Evolutionary conservation across 2,329 filamentous ascomycete species (phyloP), one percentile per base, ranked within the genome.

Genomic region (Clonostachys solani): DNA sequence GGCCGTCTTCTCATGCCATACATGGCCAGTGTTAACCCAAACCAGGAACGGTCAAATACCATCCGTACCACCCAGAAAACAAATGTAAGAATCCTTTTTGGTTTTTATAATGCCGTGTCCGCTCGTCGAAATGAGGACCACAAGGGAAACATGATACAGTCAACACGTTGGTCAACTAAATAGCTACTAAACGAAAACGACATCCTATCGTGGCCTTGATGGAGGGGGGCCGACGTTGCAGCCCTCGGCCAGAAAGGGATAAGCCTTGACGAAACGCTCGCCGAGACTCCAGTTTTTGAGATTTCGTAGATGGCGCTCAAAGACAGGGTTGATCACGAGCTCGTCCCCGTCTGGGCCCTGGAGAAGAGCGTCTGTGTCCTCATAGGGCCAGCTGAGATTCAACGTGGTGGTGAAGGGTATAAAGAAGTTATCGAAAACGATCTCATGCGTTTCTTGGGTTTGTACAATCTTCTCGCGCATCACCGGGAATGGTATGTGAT

Each of bases 261-360:
- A 89, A 0, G 77, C 72, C 50, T 77, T 73, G 18, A 77, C 75
- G 63, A 94, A 94, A 2, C 73, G 72, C 6, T 80, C 76, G 0
- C 90, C 90, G 2, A 96, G 60, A 49, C 81, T 86, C 91, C 92
- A 96, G 58, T 95, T 95, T 49, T 84, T 79, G 37, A 91, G 60
- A 40, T 87, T 77, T 4, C 86, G 69, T 43, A 96, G 60, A 62
- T 96, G 91, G 36, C 82, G 75, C 66, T 95, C 89, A 62, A 95
- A 96, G 0, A 89, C 87, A 0, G 90, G 90, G 53, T 94, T 95
- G 52, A 96, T 89, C 52, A 87, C 75, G 50, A 90, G 72, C 57
- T 91, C 85, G 9, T 85, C 81, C 6, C 69, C 68, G 5, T 74
- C 75, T 0, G 77, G 73, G 23, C 77, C 72, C 46, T 77, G 72